Evolutionary conservation across 345 rosid genomes (phyloP).

Genomic region (Lepidium africanum): DNA sequence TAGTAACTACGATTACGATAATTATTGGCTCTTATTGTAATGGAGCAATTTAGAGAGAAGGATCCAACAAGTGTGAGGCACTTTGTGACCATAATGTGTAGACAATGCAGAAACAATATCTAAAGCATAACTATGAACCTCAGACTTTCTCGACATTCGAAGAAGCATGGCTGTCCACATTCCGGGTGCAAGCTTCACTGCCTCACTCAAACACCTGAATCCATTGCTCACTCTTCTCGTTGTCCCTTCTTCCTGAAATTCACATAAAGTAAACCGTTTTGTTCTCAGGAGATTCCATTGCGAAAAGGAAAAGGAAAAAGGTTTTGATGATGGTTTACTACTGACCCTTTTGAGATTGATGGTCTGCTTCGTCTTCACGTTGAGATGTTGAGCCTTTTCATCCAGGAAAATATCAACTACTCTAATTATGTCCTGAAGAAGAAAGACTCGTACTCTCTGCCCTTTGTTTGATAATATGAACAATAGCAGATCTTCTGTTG

Average conservation of each 20-base stretch:
- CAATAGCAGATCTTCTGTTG: constrained; percentile 81
- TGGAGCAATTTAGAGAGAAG: constrained; percentile 56
- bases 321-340: neutral
- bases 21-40: neutral
- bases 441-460: constrained; percentile 65
- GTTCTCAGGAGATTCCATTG: neutral
- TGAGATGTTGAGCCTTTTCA: constrained; percentile 38
- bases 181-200: constrained; percentile 72
- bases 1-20: too few species aligned
- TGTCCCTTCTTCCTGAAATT: constrained; percentile 38
- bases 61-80: constrained; percentile 56
- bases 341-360: neutral
- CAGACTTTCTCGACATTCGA: constrained; percentile 51
- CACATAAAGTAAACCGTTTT: neutral
- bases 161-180: constrained; percentile 73
- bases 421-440: constrained; percentile 63
- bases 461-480: constrained; percentile 84
- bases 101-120: constrained; percentile 54
- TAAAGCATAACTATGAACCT: constrained; percentile 44
- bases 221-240: constrained; percentile 47
- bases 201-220: constrained; percentile 44
- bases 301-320: neutral
- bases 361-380: constrained; percentile 12
- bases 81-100: constrained; percentile 36
- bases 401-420: constrained; percentile 55